Evolutionary conservation across 306 rosid genomes (phyloP), one percentile per base, ranked within the genome.

Genomic region (Corylus avellana): DNA sequence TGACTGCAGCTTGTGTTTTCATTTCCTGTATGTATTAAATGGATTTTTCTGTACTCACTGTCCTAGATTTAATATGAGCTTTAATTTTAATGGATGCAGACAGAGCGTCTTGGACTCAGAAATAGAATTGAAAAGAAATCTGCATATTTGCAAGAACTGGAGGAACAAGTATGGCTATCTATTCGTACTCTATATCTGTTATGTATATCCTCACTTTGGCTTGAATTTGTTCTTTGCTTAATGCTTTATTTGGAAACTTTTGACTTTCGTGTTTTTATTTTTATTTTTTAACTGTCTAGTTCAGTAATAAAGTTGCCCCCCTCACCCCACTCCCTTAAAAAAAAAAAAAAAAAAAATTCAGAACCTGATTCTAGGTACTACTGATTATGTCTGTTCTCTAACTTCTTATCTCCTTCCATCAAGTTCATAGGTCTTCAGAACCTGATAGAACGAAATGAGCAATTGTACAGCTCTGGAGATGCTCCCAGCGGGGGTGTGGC

Each of bases 401-500:
- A 88, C 78, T 81, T 71, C 67, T 67, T 85, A 71, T 83, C 74
- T 83, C 77, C 59, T 78, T 82, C 18, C 20, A 66, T 90, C 84
- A 80, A 91, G 98, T 88, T 81, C 27, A 82, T 92, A 86, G 98
- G 98, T 72, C 95, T 95, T 83, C 96, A 95, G 81, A 90, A 90
- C 80, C 93, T 95, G 83, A 85, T 91, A 81, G 95, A 91, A 80
- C 89, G 98, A 69, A 95, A 95, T 79, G 97, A 89, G 74, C 97
- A 95, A 79, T 84, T 92, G 81, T 92, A 80, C 87, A 85, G 91
- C 79, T 87, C 95, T 77, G 98, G 88, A 80, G 88, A 92, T 87
- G 89, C 94, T 54, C 98, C 98, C 69, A 90, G 87, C 29, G 98
- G 97, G 59, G 98, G 98, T 69, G 98, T 95, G 80, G 89, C 98